These are phyloP conservation scores for Ottelia alismoides DNA, from an alignment of 106 monocot genomes.

Conservation along the genomic window DNA sequence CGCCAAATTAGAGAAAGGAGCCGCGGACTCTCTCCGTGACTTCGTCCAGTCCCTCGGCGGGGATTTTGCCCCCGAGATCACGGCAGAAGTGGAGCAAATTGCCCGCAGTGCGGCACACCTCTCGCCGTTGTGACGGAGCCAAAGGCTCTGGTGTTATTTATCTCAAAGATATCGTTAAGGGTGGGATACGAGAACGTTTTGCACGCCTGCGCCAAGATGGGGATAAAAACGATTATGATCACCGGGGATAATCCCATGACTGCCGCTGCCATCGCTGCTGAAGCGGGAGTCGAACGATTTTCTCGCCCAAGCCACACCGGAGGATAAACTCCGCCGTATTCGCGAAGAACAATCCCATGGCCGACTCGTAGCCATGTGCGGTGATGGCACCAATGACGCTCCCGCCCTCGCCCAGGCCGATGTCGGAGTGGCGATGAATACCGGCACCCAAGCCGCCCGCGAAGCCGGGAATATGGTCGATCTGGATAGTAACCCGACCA, in stretches of 20 bases:
- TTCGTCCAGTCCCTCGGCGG: background rate
- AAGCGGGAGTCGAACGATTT: too few species aligned
- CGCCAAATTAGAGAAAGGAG: conserved; percentile 3
- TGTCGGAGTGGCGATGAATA: conserved; percentile 36
- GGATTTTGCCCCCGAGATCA: background rate
- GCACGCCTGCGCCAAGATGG: conserved; percentile 13
- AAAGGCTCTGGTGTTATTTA: conserved; percentile 29
- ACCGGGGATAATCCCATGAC: conserved; percentile 38
- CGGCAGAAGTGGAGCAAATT: background rate
- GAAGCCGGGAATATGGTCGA: conserved; percentile 37
- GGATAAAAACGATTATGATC: too few species aligned
- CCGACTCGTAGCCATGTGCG: conserved; percentile 1
- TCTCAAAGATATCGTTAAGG: conserved; percentile 33
- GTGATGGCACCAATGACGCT: conserved; percentile 4
- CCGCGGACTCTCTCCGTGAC: background rate
- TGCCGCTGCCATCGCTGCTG: conserved; percentile 39
- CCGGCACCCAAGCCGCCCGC: conserved; percentile 39
- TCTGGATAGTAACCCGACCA: too few species aligned
- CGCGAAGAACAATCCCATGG: background rate
- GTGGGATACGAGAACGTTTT: conserved; percentile 16
- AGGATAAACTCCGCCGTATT: background rate
- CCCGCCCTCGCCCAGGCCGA: conserved; percentile 42
- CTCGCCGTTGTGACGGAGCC: conserved; percentile 21
- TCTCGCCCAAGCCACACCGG: conserved; percentile 9
- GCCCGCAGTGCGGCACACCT: background rate